Percentiles rank a stretch among this genome's conserved stretches.
These are phyloP conservation scores for Hericium erinaceus DNA, from an alignment of 768 basidiomycete species.

Conservation along the genomic window DNA sequence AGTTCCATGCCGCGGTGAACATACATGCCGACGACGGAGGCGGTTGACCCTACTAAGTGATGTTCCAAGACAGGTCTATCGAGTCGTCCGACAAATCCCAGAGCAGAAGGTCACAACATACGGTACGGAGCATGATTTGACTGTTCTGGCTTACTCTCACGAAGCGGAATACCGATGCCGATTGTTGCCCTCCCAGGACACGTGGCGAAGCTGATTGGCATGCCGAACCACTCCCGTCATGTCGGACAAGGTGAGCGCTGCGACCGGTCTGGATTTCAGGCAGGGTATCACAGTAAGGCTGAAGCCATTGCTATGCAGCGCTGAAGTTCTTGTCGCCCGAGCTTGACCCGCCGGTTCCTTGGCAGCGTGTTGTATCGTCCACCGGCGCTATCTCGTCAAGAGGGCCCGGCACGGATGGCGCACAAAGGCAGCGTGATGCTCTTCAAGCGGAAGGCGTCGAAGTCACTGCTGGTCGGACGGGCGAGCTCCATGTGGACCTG, in stretches of 20 bases:
- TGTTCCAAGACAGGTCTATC: conserved; percentile 49
- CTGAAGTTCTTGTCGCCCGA: conserved; percentile 62
- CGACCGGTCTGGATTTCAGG: neutral
- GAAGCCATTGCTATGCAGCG: conserved; percentile 33
- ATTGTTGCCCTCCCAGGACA: conserved; percentile 39
- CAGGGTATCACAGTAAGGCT: neutral
- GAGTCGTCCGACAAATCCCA: conserved; percentile 64
- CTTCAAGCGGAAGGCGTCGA: conserved; percentile 79
- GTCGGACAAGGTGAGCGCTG: conserved; percentile 62
- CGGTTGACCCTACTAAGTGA: neutral
- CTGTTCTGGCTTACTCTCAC: neutral
- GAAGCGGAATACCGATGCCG: neutral
- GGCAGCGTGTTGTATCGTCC: conserved; percentile 70
- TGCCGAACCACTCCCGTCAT: conserved; percentile 71
- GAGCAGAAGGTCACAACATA: conserved; percentile 63
- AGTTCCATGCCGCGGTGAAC: neutral
- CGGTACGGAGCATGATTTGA: conserved; percentile 30
- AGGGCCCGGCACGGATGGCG: conserved; percentile 76
- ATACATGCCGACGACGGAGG: neutral
- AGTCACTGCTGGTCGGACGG: conserved; percentile 47
- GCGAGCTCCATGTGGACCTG: conserved; percentile 52
- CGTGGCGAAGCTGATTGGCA: conserved; percentile 70
- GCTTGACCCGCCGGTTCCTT: conserved; percentile 60
- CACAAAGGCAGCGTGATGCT: conserved; percentile 63
- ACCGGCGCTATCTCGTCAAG: conserved; percentile 73